Evolutionary conservation across 2,329 filamentous ascomycete genomes (phyloP), one percentile per base, ranked within the genome.

Genomic region (Diaporthe citriasiana): DNA sequence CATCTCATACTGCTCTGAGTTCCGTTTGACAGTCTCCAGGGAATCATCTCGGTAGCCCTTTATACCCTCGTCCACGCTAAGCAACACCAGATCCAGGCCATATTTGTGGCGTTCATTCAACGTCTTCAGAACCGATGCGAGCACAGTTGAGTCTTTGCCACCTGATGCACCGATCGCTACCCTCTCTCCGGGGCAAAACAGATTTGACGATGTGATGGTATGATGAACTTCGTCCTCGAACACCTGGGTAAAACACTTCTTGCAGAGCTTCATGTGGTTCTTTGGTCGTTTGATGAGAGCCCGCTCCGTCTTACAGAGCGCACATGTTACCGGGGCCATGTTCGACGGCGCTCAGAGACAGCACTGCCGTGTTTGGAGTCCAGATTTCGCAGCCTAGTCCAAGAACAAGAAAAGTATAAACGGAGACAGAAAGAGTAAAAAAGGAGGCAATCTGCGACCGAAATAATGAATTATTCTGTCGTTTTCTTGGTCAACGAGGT

Each of bases 61-160:
- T 85, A 99, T 99, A 9, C 97, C 97, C 83, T 99, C 97, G 78
- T 99, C 97, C 79, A 99, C 96, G 75, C 94, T 97, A 55, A 99
- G 88, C 0, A 99, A 87, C 0, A 97, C 90, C 3, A 99, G 88
- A 56, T 98, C 91, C 7, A 99, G 86, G 0, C 93, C 94, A 82
- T 98, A 98, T 77, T 92, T 87, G 81, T 98, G 91, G 59, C 95
- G 91, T 82, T 97, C 94, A 79, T 99, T 98, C 4, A 99, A 87
- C 0, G 95, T 98, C 83, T 98, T 98, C 70, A 99, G 88, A 0
- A 99, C 95, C 0, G 95, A 97, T 6, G 97, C 97, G 15, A 99
- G 88, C 0, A 99, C 97, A 0, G 97, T 99, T 70, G 95, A 98
- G 83, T 99, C 97, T 84, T 99, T 99, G 78, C 97, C 97, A 72